A percentile compares a stretch with the other conserved stretches of the same genome.
These are phyloP conservation scores for Sclerotiophoma versabilis DNA, from an alignment of 2,329 filamentous ascomycete genomes.

Conservation along the genomic window DNA sequence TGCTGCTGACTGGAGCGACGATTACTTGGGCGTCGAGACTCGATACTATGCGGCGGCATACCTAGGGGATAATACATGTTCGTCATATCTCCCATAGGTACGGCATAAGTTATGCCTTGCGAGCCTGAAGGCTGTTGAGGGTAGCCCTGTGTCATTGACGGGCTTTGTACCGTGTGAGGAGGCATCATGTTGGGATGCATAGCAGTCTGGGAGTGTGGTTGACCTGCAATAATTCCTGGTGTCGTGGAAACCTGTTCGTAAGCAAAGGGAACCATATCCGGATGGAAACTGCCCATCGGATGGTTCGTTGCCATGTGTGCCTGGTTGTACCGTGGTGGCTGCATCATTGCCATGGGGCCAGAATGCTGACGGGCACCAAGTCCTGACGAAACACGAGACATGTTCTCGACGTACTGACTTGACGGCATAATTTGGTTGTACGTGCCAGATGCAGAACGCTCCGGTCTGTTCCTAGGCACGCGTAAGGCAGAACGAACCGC, in stretches of 20 bases:
- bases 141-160: slow-evolving; percentile 23
- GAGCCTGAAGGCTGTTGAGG: slow-evolving; percentile 14
- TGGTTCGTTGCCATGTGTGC: slow-evolving; percentile 22
- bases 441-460: slow-evolving; percentile 17
- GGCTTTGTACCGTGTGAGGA: slow-evolving; percentile 14
- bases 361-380: slow-evolving; percentile 24
- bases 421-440: slow-evolving; percentile 11
- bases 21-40: slow-evolving; percentile 13
- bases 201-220: slow-evolving; percentile 19
- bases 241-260: slow-evolving; percentile 18
- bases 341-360: slow-evolving; percentile 15
- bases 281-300: slow-evolving; percentile 12
- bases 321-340: slow-evolving; percentile 24
- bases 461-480: slow-evolving; percentile 17
- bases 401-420: slow-evolving; percentile 31
- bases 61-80: slow-evolving; percentile 30
- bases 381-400: slow-evolving; percentile 20
- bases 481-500: slow-evolving; percentile 14
- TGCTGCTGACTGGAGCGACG: slow-evolving; percentile 21
- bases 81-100: slow-evolving; percentile 39
- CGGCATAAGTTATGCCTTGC: slow-evolving; percentile 7
- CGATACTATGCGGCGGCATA: slow-evolving; percentile 16
- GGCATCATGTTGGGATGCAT: slow-evolving; percentile 21
- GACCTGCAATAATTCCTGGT: slow-evolving; percentile 19
- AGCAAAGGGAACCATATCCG: slow-evolving; percentile 21